Evolutionary conservation across 2,329 filamentous ascomycete species (phyloP).

Genomic region (Calonectria pauciramosa): DNA sequence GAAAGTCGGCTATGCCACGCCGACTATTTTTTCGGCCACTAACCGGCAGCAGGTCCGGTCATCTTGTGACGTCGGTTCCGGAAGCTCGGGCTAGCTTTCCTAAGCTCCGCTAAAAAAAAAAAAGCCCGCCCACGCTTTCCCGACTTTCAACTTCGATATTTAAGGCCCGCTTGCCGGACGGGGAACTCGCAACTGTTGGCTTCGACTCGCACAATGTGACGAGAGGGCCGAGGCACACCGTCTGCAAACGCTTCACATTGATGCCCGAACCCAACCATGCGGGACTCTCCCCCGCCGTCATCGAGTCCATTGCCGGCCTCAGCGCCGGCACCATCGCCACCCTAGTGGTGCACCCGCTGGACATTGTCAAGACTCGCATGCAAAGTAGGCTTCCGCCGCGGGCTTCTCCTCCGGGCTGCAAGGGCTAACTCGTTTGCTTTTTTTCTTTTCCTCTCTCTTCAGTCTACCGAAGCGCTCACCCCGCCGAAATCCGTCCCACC

Average conservation of each 20-base stretch:
- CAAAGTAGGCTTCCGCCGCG: constrained; percentile 73
- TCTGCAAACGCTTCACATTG: constrained; percentile 43
- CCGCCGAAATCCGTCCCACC: constrained; percentile 57
- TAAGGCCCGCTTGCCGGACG: not conserved
- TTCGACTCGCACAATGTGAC: constrained; percentile 43
- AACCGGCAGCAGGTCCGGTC: constrained; percentile 18
- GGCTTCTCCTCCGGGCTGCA: not conserved
- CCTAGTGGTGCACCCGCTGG: constrained; percentile 89
- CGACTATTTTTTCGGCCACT: constrained; percentile 6
- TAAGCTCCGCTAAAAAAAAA: constrained; percentile 28
- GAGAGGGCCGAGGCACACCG: constrained; percentile 22
- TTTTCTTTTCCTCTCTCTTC: not conserved
- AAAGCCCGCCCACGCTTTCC: not conserved
- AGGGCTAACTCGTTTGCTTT: constrained; percentile 17
- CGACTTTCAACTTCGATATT: not conserved
- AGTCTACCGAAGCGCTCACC: constrained; percentile 66
- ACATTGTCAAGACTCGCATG: constrained; percentile 96
- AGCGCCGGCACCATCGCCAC: constrained; percentile 90
- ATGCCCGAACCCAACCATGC: constrained; percentile 66
- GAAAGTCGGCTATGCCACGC: constrained; percentile 22
- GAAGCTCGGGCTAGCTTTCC: constrained; percentile 27
- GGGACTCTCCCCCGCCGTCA: constrained; percentile 79
- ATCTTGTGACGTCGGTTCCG: constrained; percentile 29
- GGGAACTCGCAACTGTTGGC: not conserved
- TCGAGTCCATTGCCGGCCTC: constrained; percentile 92